These are phyloP conservation scores for Citrus reticulata DNA, from an alignment of 345 rosid genomes.

Conservation along the genomic window DNA sequence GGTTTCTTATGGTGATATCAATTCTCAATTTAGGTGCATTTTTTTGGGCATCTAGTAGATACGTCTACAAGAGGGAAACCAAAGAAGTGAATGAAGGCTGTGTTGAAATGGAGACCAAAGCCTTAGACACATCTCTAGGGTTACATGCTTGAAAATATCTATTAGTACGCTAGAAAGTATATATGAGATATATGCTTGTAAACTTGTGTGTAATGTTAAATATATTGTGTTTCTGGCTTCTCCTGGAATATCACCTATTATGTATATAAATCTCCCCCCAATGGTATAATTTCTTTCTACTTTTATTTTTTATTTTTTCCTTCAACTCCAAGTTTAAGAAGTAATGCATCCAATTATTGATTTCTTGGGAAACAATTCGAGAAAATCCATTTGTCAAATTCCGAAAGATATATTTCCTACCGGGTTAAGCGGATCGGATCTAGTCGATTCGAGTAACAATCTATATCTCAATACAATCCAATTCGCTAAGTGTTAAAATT, in stretches of 20 bases:
- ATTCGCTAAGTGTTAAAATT: too few species aligned
- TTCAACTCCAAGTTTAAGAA: too few species aligned
- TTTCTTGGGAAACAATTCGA: too few species aligned
- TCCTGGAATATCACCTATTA: neutral
- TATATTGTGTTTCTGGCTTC: neutral
- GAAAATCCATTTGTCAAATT: too few species aligned
- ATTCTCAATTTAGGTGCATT: conserved; percentile 57
- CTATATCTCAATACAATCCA: too few species aligned
- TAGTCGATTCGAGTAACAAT: too few species aligned
- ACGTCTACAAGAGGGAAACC: conserved; percentile 66
- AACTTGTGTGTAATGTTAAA: neutral
- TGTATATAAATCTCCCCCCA: neutral
- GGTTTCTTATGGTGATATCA: conserved; percentile 65
- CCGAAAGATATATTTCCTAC: too few species aligned
- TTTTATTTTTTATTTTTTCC: too few species aligned
- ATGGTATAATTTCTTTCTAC: too few species aligned
- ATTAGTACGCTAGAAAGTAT: neutral
- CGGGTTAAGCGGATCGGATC: too few species aligned
- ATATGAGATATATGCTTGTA: neutral
- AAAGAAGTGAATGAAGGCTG: conserved; percentile 35
- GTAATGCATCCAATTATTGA: too few species aligned
- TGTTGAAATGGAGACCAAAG: conserved; percentile 46
- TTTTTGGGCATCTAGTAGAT: conserved; percentile 65
- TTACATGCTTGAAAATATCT: conserved; percentile 34
- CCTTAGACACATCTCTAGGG: conserved; percentile 53